phyloP scores from a whole-genome alignment of 257 asterid species.

The Ocimum tenuiflorum region DNA sequence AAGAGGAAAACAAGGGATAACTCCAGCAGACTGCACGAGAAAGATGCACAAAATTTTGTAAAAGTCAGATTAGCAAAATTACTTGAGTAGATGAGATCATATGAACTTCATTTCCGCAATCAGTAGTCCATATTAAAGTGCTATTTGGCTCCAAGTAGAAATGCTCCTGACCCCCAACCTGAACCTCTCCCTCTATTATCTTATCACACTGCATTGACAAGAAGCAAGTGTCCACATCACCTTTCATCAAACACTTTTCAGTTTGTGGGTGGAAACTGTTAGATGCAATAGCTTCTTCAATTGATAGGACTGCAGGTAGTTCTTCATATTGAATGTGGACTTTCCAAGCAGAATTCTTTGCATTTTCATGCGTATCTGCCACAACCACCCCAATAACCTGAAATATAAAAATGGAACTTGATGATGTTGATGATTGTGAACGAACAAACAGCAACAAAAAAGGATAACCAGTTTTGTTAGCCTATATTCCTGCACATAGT shows the following conservation, averaged over 20 bases:
- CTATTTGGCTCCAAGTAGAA: conserved; percentile 91
- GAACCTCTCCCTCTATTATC: conserved; percentile 79
- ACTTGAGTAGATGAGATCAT: conserved; percentile 98
- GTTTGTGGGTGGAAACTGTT: conserved; percentile 78
- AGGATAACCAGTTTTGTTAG: background rate
- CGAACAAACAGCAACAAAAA: background rate
- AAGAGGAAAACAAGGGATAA: background rate
- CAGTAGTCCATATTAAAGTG: conserved; percentile 78
- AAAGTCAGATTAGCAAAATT: conserved; percentile 17
- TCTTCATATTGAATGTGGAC: conserved; percentile 73
- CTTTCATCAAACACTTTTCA: conserved; percentile 51
- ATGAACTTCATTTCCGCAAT: conserved; percentile 93
- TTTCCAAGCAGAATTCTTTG: conserved; percentile 77
- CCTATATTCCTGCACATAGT: background rate
- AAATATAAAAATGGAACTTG: conserved; percentile 20
- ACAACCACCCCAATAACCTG: conserved; percentile 91
- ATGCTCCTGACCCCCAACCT: conserved; percentile 93
- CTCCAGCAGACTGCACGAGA: conserved; percentile 2
- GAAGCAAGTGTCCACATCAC: conserved; percentile 68
- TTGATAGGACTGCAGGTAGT: conserved; percentile 72
- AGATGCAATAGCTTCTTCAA: conserved; percentile 65
- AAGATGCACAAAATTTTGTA: background rate
- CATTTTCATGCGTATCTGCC: conserved; percentile 96
- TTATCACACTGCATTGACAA: conserved; percentile 68
- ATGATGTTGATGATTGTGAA: conserved; percentile 2